These are phyloP conservation scores for Eremochloa ophiuroides DNA, from an alignment of 176 grass and related monocot species.

Conservation along the genomic window DNA sequence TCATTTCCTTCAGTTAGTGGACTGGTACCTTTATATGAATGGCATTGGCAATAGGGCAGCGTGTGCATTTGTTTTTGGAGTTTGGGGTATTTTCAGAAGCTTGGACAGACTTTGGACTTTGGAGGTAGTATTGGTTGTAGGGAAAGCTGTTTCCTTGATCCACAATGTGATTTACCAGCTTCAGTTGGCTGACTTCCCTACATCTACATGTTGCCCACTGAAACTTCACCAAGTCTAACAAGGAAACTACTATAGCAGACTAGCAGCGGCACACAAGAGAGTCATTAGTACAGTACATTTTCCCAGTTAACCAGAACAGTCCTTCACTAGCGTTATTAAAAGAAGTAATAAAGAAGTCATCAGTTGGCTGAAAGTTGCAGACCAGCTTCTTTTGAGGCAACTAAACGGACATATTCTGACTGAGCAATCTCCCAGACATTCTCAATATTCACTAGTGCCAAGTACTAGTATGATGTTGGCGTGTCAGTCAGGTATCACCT, in stretches of 20 bases:
- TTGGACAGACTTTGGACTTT: not conserved
- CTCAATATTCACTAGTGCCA: too few species aligned
- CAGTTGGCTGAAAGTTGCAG: not conserved
- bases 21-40: too few species aligned
- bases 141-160: not conserved
- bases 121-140: not conserved
- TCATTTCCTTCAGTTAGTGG: not conserved
- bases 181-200: not conserved
- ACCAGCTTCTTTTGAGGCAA: conserved; percentile 7
- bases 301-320: not conserved
- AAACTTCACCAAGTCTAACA: not conserved
- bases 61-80: too few species aligned
- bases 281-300: not conserved
- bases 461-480: too few species aligned
- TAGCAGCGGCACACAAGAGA: not conserved
- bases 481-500: too few species aligned
- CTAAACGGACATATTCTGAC: not conserved
- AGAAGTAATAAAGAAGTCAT: too few species aligned
- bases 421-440: not conserved
- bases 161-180: not conserved
- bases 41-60: too few species aligned
- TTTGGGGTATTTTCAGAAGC: not conserved
- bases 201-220: not conserved
- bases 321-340: not conserved
- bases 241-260: not conserved